Evolutionary conservation across 2,329 filamentous ascomycete species (phyloP).

Genomic region (Colletotrichum higginsianum): DNA sequence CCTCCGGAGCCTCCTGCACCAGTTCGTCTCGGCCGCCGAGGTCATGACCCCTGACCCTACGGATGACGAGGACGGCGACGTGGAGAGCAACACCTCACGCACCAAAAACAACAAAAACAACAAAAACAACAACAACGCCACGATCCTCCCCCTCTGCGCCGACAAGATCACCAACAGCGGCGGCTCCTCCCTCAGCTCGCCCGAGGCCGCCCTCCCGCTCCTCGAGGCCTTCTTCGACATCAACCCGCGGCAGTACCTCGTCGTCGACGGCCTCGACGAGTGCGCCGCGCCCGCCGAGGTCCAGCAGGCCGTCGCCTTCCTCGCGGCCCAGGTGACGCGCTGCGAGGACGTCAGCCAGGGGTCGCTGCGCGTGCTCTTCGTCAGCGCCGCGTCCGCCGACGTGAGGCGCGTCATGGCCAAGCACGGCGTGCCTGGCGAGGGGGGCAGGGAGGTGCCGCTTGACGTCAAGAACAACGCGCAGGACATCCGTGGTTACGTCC

Average conservation of each 20-base stretch:
- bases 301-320: conserved; percentile 49
- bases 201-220: conserved; percentile 47
- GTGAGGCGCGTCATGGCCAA: conserved; percentile 46
- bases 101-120: background rate
- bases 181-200: conserved; percentile 47
- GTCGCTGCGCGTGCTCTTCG: conserved; percentile 50
- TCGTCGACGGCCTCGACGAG: conserved; percentile 63
- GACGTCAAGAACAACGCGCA: conserved; percentile 43
- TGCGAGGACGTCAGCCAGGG: conserved; percentile 45
- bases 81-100: no score
- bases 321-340: conserved; percentile 43
- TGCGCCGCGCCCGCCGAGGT: conserved; percentile 49
- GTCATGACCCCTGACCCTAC: background rate
- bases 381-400: conserved; percentile 50
- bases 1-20: conserved; percentile 51
- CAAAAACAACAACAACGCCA: conserved; percentile 40
- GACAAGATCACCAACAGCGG: conserved; percentile 47
- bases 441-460: conserved; percentile 48
- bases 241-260: conserved; percentile 51
- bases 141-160: conserved; percentile 49
- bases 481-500: conserved; percentile 38
- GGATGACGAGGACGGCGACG: background rate
- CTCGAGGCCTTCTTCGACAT: conserved; percentile 51
- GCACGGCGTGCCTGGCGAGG: conserved; percentile 42
- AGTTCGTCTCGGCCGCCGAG: conserved; percentile 46